Evolutionary conservation across 495 filamentous ascomycete species (phyloP).

Genomic region (Lophiotrema nucula): DNA sequence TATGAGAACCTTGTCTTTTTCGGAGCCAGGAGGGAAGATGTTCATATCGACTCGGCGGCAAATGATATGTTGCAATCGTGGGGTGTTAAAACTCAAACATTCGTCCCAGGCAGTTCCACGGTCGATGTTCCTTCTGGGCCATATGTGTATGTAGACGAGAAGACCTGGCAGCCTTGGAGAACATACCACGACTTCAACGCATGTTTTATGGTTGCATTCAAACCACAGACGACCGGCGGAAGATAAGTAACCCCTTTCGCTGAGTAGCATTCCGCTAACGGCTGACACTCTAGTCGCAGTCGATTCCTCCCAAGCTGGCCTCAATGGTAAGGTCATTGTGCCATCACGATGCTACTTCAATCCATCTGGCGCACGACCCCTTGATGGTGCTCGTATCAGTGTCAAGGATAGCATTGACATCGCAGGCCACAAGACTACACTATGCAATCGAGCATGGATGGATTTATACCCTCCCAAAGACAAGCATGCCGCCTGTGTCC

Average conservation of each 20-base stretch:
- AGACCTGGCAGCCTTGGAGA: too few species aligned
- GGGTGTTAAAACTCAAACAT: not conserved
- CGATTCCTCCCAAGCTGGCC: not conserved
- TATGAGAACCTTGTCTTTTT: slow-evolving; percentile 2
- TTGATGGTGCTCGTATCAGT: slow-evolving; percentile 6
- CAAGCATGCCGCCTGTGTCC: slow-evolving; percentile 1
- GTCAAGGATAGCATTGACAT: slow-evolving; percentile 11
- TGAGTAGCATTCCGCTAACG: too few species aligned
- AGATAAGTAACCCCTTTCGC: slow-evolving; percentile 1
- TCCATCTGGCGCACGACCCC: not conserved
- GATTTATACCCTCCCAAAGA: slow-evolving; percentile 1
- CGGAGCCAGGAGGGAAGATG: not conserved
- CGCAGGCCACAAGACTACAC: slow-evolving; percentile 3
- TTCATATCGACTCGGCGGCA: not conserved
- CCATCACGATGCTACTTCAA: slow-evolving; percentile 8
- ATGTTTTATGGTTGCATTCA: not conserved
- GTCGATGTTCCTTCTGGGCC: too few species aligned
- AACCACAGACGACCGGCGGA: not conserved
- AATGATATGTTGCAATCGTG: not conserved
- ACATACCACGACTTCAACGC: too few species aligned
- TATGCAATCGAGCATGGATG: slow-evolving; percentile 7
- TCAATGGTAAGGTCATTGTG: slow-evolving; percentile 1
- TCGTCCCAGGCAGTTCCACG: not conserved
- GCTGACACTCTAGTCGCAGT: slow-evolving; percentile 3
- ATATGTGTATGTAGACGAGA: too few species aligned